Evolutionary conservation across 768 basidiomycete species (phyloP).

Genomic region (Podaxis carcinomalis): DNA sequence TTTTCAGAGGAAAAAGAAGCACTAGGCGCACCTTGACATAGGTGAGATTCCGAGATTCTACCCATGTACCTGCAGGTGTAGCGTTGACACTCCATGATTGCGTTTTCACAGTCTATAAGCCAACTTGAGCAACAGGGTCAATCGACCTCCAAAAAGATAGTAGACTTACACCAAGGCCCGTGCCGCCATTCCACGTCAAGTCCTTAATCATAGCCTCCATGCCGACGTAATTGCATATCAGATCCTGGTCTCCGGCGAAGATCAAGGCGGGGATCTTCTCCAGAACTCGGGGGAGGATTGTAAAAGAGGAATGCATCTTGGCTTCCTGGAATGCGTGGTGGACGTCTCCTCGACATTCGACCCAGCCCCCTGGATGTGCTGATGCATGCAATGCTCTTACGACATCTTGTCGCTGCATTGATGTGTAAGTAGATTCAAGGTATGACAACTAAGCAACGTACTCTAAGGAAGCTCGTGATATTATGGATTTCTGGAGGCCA

Average conservation of each 20-base stretch:
- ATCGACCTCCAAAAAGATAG: background rate
- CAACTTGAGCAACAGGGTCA: background rate
- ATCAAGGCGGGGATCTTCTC: constrained; percentile 81
- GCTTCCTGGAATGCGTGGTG: constrained; percentile 53
- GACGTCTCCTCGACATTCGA: constrained; percentile 76
- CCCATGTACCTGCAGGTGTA: constrained; percentile 87
- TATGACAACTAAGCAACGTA: constrained; percentile 34
- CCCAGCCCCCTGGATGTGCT: constrained; percentile 75
- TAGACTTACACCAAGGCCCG: constrained; percentile 73
- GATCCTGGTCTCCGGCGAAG: constrained; percentile 93
- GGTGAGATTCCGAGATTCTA: constrained; percentile 81
- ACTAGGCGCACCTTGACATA: constrained; percentile 71
- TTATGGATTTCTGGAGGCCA: constrained; percentile 88
- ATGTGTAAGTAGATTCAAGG: constrained; percentile 4
- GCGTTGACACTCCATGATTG: constrained; percentile 75
- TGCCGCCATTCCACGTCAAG: constrained; percentile 82
- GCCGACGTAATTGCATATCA: constrained; percentile 95
- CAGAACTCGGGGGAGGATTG: constrained; percentile 73
- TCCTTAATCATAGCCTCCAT: constrained; percentile 80
- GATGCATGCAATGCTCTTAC: constrained; percentile 78
- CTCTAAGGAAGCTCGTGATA: constrained; percentile 75
- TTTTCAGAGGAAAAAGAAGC: background rate
- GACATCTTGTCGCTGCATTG: constrained; percentile 65
- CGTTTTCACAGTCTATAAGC: constrained; percentile 54
- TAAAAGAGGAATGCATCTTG: constrained; percentile 64